Evolutionary conservation across 139 green algal species (phyloP).

Genomic region (Chara braunii): DNA sequence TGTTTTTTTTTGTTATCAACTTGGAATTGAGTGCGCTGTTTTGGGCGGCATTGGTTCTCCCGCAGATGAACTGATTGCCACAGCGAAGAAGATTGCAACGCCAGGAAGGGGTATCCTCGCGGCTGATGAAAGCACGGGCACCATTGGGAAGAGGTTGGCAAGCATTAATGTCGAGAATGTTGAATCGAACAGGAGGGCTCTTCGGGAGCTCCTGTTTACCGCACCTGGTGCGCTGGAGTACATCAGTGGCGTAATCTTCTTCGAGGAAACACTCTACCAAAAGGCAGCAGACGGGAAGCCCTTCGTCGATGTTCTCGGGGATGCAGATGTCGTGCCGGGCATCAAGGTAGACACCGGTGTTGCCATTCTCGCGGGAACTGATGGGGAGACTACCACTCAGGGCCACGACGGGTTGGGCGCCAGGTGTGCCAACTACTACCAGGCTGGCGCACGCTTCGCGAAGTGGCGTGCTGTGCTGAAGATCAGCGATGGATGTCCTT

Average conservation of each 20-base stretch:
- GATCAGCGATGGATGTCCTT: slow-evolving; percentile 67
- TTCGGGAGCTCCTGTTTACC: slow-evolving; percentile 38
- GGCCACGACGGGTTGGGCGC: slow-evolving; percentile 86
- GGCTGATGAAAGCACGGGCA: slow-evolving; percentile 98
- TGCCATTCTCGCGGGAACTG: slow-evolving; percentile 77
- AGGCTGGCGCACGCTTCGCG: slow-evolving; percentile 86
- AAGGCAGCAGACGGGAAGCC: slow-evolving; percentile 62
- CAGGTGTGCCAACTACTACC: slow-evolving; percentile 91
- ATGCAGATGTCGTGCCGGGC: slow-evolving; percentile 66
- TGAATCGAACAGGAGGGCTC: slow-evolving; percentile 43
- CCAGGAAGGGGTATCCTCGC: slow-evolving; percentile 83
- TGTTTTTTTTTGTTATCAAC: too few relatives aligned
- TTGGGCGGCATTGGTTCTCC: too few relatives aligned
- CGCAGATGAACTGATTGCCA: too few relatives aligned
- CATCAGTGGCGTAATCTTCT: slow-evolving; percentile 87
- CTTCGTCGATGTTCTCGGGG: slow-evolving; percentile 77
- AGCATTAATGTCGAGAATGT: slow-evolving; percentile 59
- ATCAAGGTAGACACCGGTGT: slow-evolving; percentile 94
- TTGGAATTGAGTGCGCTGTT: too few relatives aligned
- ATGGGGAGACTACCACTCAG: slow-evolving; percentile 85
- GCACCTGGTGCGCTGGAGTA: slow-evolving; percentile 52
- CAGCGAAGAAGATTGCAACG: slow-evolving; percentile 60
- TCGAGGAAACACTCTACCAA: slow-evolving; percentile 99
- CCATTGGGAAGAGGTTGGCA: slow-evolving; percentile 86
- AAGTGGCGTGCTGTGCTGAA: slow-evolving; percentile 90